These are phyloP conservation scores for Mycena vulgaris DNA, from an alignment of 768 basidiomycete species.

Conservation along the genomic window DNA sequence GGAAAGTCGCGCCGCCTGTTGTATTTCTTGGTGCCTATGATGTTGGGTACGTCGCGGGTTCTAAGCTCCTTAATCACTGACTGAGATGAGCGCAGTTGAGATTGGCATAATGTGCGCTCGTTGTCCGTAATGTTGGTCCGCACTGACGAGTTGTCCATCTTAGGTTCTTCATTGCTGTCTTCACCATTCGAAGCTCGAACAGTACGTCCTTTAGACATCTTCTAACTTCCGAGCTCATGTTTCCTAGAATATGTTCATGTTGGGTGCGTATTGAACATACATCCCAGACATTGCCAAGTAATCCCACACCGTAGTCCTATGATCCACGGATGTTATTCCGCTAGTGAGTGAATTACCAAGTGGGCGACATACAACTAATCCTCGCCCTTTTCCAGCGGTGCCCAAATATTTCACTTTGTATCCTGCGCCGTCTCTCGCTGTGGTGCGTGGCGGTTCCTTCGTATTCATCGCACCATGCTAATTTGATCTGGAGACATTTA, in stretches of 20 bases:
- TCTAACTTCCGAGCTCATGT: neutral
- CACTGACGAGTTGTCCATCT: neutral
- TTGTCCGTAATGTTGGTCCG: neutral
- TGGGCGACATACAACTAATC: neutral
- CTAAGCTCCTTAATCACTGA: neutral
- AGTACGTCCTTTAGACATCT: neutral
- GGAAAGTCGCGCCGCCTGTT: constrained; percentile 9
- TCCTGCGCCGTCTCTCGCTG: constrained; percentile 18
- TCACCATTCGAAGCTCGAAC: constrained; percentile 5
- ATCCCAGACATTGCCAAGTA: neutral
- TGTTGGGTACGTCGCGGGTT: constrained; percentile 2
- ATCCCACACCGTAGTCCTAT: neutral
- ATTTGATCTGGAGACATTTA: constrained; percentile 6
- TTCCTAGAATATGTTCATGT: constrained; percentile 22
- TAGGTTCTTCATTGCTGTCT: constrained; percentile 21
- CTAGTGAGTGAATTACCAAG: neutral
- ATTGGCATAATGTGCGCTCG: constrained; percentile 17
- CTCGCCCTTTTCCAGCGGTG: neutral
- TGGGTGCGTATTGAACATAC: neutral
- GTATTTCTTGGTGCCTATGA: constrained; percentile 21
- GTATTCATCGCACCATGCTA: neutral
- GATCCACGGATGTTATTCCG: constrained; percentile 20
- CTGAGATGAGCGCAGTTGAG: constrained; percentile 5
- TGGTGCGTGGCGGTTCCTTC: neutral
- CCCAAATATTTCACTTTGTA: constrained; percentile 18